Percentiles rank a stretch among this genome's conserved stretches.
Evolutionary conservation across 805 yeast species (phyloP).

Genomic region (Maudiozyma pseudohumilis): DNA sequence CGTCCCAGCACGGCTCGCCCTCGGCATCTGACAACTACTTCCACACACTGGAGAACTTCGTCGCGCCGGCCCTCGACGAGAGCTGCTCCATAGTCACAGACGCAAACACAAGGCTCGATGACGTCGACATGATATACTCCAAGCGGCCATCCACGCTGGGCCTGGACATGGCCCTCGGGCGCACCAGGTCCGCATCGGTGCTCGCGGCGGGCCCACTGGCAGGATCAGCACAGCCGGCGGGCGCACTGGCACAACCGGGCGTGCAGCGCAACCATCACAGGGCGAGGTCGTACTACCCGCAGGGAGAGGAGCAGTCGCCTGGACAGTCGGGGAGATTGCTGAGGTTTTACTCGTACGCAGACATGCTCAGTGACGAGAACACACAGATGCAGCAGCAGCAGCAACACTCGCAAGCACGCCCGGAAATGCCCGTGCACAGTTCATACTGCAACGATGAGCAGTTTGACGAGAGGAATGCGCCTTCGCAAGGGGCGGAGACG

Average conservation of each 20-base stretch:
- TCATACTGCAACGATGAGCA: neutral
- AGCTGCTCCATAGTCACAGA: slow-evolving; percentile 56
- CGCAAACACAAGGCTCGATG: slow-evolving; percentile 50
- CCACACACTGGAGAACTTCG: slow-evolving; percentile 49
- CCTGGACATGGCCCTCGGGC: slow-evolving; percentile 23
- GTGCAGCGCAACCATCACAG: neutral
- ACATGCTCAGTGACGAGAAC: slow-evolving; percentile 54
- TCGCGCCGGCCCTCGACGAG: slow-evolving; percentile 77
- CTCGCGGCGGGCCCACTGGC: neutral
- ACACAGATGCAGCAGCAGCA: neutral
- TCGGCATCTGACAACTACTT: neutral
- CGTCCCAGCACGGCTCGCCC: neutral
- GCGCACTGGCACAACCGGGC: too few relatives aligned
- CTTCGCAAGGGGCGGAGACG: too few relatives aligned
- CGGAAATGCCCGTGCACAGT: neutral
- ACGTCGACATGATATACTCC: slow-evolving; percentile 63
- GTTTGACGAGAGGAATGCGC: neutral
- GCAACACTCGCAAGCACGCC: slow-evolving; percentile 1
- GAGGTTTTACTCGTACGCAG: slow-evolving; percentile 68
- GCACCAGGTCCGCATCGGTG: neutral
- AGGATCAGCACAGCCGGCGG: neutral
- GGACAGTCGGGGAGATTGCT: slow-evolving; percentile 17
- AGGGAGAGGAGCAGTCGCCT: neutral
- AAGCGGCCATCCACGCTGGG: slow-evolving; percentile 49
- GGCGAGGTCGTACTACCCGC: neutral